Conservation (phyloP, 2,329 filamentous ascomycete genomes). For the Talaromyces sp. region DNA sequence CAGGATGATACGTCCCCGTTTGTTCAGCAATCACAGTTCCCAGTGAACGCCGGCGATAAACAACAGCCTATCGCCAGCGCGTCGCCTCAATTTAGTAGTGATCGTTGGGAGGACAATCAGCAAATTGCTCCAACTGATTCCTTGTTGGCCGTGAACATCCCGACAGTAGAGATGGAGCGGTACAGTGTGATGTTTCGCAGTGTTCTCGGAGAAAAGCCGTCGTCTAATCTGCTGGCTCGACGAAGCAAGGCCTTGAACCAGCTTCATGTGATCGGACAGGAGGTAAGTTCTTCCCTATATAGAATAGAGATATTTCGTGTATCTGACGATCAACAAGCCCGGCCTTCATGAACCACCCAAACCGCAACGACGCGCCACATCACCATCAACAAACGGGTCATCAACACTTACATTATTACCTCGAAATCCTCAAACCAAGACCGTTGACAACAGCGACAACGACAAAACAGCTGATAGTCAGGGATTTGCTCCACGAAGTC, state of each 20-base stretch:
- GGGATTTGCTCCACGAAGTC: neutral
- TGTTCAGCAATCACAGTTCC: neutral
- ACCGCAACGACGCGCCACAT: constrained; percentile 33
- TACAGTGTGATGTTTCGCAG: constrained; percentile 92
- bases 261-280: constrained; percentile 50
- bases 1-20: neutral
- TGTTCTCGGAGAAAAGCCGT: constrained; percentile 52
- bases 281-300: constrained; percentile 24
- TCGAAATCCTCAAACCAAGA: constrained; percentile 14
- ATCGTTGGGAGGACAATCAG: neutral
- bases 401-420: constrained; percentile 39
- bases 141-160: constrained; percentile 72
- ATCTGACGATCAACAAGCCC: neutral
- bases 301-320: neutral
- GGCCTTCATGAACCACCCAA: constrained; percentile 16
- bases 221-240: constrained; percentile 29
- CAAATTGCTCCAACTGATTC: neutral
- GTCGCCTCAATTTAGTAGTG: neutral
- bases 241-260: constrained; percentile 40
- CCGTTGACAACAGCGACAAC: constrained; percentile 16
- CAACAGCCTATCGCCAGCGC: neutral
- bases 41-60: neutral
- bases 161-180: constrained; percentile 72
- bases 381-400: constrained; percentile 31
- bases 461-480: neutral